Conservation (phyloP, 805 yeast genomes). For the Saccharomyces mikatae region DNA sequence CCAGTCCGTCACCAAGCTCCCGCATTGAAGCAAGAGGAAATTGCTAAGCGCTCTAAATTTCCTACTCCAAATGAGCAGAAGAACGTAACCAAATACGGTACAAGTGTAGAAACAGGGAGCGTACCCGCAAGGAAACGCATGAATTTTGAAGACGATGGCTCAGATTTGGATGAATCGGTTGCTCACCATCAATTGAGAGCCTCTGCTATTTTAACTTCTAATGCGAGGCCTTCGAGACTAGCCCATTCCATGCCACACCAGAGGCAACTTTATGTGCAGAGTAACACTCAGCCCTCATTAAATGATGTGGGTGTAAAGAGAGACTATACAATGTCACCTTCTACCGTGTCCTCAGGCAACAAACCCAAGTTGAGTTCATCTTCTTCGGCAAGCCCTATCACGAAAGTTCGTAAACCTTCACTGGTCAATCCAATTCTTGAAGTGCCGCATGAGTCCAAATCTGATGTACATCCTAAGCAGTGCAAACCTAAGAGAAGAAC, state of each 20-base stretch:
- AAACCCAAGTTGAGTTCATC: not conserved
- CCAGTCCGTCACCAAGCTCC: conserved; percentile 27
- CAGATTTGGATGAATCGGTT: conserved; percentile 1
- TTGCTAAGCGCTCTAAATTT: not conserved
- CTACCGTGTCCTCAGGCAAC: not conserved
- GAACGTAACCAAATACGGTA: not conserved
- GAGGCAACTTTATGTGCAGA: conserved; percentile 29
- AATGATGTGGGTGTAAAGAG: not conserved
- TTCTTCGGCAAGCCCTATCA: not conserved
- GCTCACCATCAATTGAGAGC: not conserved
- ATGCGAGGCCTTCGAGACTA: conserved; percentile 15
- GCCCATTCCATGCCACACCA: conserved; percentile 39
- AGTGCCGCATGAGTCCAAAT: not conserved
- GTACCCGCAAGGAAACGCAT: not conserved
- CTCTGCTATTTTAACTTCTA: conserved; percentile 2
- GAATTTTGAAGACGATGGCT: conserved; percentile 23
- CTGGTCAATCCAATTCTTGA: not conserved
- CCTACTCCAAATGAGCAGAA: not conserved
- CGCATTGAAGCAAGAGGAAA: not conserved
- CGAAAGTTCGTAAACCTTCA: not conserved
- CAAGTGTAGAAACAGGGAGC: not conserved
- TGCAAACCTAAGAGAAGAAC: not conserved
- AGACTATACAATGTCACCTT: not conserved
- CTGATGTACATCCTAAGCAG: not conserved
- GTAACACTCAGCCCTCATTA: not conserved